Evolutionary conservation across 1,284 basidiomycete species (phyloP).

Genomic region (Naganishia liquefaciens): DNA sequence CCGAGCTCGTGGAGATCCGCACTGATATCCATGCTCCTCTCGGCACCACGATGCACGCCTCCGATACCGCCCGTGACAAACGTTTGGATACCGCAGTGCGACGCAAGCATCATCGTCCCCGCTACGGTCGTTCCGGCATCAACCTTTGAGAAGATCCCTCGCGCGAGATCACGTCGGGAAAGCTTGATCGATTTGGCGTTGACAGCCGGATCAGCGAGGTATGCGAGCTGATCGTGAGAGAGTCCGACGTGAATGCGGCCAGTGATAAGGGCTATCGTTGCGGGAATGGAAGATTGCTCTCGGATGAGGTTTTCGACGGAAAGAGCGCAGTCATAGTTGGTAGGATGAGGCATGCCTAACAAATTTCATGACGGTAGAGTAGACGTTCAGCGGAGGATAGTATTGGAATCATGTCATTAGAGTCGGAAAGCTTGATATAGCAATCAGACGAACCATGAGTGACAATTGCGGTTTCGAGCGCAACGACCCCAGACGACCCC

Average conservation of each 20-base stretch:
- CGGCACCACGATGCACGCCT: conserved; percentile 88
- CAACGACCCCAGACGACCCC: conserved; percentile 54
- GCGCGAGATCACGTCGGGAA: conserved; percentile 80
- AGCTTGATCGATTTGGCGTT: conserved; percentile 65
- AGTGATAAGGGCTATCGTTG: conserved; percentile 82
- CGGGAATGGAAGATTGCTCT: conserved; percentile 63
- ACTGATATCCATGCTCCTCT: conserved; percentile 89
- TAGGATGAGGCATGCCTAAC: conserved; percentile 70
- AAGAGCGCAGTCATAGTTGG: conserved; percentile 70
- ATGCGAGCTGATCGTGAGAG: conserved; percentile 64
- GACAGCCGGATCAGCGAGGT: conserved; percentile 65
- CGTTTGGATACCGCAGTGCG: conserved; percentile 78
- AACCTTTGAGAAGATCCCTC: conserved; percentile 52
- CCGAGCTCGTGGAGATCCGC: conserved; percentile 82
- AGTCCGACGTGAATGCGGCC: conserved; percentile 88
- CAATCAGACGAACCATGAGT: conserved; percentile 65
- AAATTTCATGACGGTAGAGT: background rate
- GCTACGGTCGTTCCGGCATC: conserved; percentile 90
- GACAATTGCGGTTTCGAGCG: conserved; percentile 75
- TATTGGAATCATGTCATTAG: no score
- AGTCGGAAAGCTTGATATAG: background rate
- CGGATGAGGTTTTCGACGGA: conserved; percentile 79
- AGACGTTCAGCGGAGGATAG: no score
- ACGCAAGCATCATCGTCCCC: conserved; percentile 79
- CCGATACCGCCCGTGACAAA: conserved; percentile 57